Conservation (phyloP, 2,329 filamentous ascomycete species). For the Fusarium devonianum region DNA sequence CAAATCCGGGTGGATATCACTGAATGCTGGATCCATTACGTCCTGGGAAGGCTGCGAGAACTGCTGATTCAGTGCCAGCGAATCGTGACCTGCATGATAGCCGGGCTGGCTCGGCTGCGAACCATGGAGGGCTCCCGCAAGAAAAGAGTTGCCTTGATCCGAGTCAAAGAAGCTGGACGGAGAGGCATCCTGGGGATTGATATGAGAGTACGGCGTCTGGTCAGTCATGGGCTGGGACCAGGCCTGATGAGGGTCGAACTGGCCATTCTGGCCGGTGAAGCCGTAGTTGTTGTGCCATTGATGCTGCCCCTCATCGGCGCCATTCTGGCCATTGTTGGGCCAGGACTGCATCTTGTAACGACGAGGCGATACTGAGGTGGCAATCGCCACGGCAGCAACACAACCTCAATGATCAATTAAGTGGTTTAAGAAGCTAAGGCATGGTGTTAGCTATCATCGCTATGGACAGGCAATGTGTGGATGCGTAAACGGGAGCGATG, state of each 20-base stretch:
- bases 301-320: constrained; percentile 45
- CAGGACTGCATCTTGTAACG: constrained; percentile 51
- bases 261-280: constrained; percentile 45
- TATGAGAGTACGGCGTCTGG: constrained; percentile 45
- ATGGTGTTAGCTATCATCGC: constrained; percentile 43
- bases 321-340: constrained; percentile 48
- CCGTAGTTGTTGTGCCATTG: constrained; percentile 48
- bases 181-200: constrained; percentile 44
- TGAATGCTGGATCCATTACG: constrained; percentile 49
- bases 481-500: constrained; percentile 28
- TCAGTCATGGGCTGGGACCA: constrained; percentile 50
- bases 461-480: constrained; percentile 30
- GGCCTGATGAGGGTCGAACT: constrained; percentile 50
- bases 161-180: constrained; percentile 48
- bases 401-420: constrained; percentile 34
- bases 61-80: constrained; percentile 45
- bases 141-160: constrained; percentile 45
- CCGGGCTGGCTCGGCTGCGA: constrained; percentile 39
- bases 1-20: constrained; percentile 48
- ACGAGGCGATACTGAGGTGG: constrained; percentile 32
- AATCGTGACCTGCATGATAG: constrained; percentile 45
- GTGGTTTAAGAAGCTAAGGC: constrained; percentile 41
- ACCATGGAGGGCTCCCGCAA: constrained; percentile 43
- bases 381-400: constrained; percentile 34
- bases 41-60: constrained; percentile 47